Base-by-base conservation (phyloP, 257 asterid genomes). In the Solanum piurae region DNA sequence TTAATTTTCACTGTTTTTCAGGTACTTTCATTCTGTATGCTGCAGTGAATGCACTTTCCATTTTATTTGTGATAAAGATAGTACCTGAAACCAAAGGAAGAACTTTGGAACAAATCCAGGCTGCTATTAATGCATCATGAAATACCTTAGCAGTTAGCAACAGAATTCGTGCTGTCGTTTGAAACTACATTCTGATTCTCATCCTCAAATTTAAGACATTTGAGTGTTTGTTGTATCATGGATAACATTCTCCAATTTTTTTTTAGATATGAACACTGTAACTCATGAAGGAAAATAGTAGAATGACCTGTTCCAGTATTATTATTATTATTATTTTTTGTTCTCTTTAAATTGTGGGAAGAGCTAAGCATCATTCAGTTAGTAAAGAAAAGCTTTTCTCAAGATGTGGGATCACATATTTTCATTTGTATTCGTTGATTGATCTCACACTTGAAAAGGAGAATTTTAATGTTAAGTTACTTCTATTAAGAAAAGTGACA, bases 1-100 rank as follows among this genome's bases (percentile, higher is more conserved):
- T 71, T 18, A 55, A 55, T 55, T 55, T 58, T 84, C 42, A 62
- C 64, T 87, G 86, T 29, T 86, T 90, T 91, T 52, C 91, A 97
- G 98, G 99, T 75, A 95, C 99, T 2, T 97, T 96, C 89, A 71
- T 87, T 72, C 95, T 97, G 58, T 97, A 95, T 89, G 99, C 97
- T 6, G 92, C 87, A 44, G 91, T 95, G 25, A 93, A 96, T 75
- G 98, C 93, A 27, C 89, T 94, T 3, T 94, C 96, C 80, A 90
- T 96, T 79, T 44, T 97, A 77, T 97, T 96, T 89, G 98, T 97
- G 89, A 92, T 93, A 69, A 90, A 60, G 86, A 89, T 96, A 29
- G 99, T 97, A 37, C 99, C 99, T 23, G 99, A 96, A 92, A 96
- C 99, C 85, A 97, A 95, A 90, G 99, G 99, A 31, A 93, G 94